These are phyloP conservation scores for Cornus florida DNA, from an alignment of 148 eudicot species.

Conservation along the genomic window DNA sequence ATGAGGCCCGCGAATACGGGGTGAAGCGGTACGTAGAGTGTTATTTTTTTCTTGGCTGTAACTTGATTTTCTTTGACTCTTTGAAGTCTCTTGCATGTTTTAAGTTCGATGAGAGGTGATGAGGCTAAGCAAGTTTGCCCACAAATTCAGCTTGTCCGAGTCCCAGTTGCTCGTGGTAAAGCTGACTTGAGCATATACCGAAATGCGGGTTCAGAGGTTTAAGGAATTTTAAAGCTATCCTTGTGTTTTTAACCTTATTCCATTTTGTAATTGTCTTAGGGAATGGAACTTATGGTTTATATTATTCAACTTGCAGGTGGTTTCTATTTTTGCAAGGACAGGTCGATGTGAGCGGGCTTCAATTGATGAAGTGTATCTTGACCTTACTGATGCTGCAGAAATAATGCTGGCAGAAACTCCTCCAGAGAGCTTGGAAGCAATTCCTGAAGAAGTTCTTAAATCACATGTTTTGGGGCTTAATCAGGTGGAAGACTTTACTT, in stretches of 20 bases:
- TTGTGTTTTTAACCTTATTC: background rate
- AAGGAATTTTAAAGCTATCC: background rate
- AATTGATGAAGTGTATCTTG: conserved; percentile 97
- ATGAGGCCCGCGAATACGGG: conserved; percentile 86
- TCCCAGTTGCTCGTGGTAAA: conserved; percentile 92
- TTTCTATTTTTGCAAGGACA: conserved; percentile 76
- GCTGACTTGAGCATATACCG: conserved; percentile 83
- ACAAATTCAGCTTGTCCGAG: conserved; percentile 83
- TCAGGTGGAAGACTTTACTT: conserved; percentile 37
- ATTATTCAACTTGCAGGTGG: conserved; percentile 57
- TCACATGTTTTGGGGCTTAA: conserved; percentile 80
- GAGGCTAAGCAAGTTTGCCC: conserved; percentile 88
- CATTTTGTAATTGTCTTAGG: background rate
- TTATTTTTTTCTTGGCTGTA: background rate
- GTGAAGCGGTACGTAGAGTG: conserved; percentile 70
- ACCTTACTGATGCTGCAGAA: conserved; percentile 86
- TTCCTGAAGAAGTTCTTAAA: conserved; percentile 74
- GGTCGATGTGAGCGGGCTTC: conserved; percentile 98
- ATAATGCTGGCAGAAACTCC: conserved; percentile 71
- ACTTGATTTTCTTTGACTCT: conserved; percentile 13
- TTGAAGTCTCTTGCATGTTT: conserved; percentile 13
- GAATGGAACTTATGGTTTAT: conserved; percentile 5
- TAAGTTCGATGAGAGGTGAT: conserved; percentile 91
- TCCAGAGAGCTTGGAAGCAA: conserved; percentile 53
- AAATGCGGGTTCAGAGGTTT: conserved; percentile 97